Evolutionary conservation across 306 rosid species (phyloP).

Genomic region (Lathyrus tuberosus): DNA sequence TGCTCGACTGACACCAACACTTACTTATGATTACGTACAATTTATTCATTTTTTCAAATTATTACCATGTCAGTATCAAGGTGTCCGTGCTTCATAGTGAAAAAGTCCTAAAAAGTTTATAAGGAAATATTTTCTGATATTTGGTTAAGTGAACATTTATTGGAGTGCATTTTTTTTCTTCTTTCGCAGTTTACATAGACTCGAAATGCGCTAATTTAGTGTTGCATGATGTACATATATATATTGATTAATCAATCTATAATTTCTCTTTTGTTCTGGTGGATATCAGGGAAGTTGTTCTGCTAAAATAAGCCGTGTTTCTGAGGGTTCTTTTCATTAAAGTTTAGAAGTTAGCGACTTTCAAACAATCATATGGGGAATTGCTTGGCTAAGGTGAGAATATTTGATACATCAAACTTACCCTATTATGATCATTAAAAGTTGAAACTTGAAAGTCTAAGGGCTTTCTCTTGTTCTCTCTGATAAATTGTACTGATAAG

Average conservation of each 20-base stretch:
- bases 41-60: no score
- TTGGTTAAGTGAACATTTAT: not conserved
- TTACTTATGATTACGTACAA: no score
- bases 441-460: slow-evolving; percentile 5
- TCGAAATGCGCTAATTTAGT: not conserved
- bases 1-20: no score
- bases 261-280: slow-evolving; percentile 13
- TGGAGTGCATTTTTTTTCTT: slow-evolving; percentile 4
- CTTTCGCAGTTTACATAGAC: slow-evolving; percentile 1
- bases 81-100: no score
- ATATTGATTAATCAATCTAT: not conserved
- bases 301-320: slow-evolving; percentile 33
- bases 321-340: slow-evolving; percentile 38
- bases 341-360: slow-evolving; percentile 40
- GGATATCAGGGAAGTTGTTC: slow-evolving; percentile 26
- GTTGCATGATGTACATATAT: slow-evolving; percentile 12
- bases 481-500: not conserved
- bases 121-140: slow-evolving; percentile 23
- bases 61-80: no score
- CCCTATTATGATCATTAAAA: slow-evolving; percentile 7
- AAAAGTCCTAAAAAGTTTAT: no score
- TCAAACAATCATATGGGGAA: slow-evolving; percentile 66
- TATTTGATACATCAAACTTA: slow-evolving; percentile 4
- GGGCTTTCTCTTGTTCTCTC: slow-evolving; percentile 9
- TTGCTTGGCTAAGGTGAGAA: slow-evolving; percentile 69